phyloP scores from a whole-genome alignment of 306 rosid species.

The Prunus fruticosa region DNA sequence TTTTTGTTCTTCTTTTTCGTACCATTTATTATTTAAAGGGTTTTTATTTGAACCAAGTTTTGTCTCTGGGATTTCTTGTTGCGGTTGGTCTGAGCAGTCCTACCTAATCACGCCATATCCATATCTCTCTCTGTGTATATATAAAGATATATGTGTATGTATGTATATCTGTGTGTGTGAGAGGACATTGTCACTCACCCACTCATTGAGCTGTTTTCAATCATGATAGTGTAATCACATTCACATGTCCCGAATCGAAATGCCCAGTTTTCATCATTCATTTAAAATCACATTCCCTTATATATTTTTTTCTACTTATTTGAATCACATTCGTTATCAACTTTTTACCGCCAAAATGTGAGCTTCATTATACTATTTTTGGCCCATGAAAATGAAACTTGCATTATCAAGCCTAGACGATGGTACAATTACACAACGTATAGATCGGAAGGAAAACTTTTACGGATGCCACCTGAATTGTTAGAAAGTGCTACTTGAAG shows the following conservation, averaged over 20 bases:
- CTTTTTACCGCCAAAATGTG: background rate
- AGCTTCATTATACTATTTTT: background rate
- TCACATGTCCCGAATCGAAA: slow-evolving; percentile 1
- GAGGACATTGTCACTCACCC: slow-evolving; percentile 12
- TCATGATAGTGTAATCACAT: slow-evolving; percentile 42
- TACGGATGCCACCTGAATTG: too few relatives aligned
- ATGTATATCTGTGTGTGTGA: background rate
- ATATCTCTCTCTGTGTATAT: background rate
- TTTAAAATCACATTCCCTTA: too few relatives aligned
- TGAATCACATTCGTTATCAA: background rate
- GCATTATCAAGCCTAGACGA: too few relatives aligned
- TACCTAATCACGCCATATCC: slow-evolving; percentile 44
- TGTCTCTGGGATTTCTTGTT: slow-evolving; percentile 12
- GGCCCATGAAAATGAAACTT: too few relatives aligned
- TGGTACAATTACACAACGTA: too few relatives aligned
- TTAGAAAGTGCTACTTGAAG: too few relatives aligned
- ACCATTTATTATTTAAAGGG: background rate
- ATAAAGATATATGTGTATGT: background rate
- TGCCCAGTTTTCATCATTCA: background rate
- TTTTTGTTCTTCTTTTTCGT: background rate
- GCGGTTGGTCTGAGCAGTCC: slow-evolving; percentile 40
- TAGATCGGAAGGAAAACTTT: too few relatives aligned
- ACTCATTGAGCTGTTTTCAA: background rate
- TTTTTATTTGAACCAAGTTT: background rate
- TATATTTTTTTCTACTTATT: background rate